Evolutionary conservation across 140 eudicot species (phyloP).

Genomic region (Cichorium intybus): DNA sequence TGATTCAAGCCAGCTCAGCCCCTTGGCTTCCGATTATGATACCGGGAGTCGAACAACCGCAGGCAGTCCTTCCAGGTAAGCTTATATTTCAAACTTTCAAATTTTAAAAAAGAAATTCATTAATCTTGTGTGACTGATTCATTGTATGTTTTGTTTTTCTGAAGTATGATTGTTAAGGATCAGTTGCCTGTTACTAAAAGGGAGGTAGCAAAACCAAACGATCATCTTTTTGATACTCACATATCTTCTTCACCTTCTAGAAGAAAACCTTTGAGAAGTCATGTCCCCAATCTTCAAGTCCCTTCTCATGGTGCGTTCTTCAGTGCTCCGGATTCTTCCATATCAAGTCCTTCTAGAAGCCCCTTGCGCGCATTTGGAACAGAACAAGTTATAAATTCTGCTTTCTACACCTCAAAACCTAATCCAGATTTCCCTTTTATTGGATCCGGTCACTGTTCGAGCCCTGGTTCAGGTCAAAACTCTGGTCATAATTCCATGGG

Average conservation of each 20-base stretch:
- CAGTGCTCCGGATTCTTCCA: constrained; percentile 93
- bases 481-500: constrained; percentile 94
- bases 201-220: constrained; percentile 47
- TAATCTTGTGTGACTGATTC: constrained; percentile 17
- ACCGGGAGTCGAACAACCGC: constrained; percentile 63
- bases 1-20: constrained; percentile 83
- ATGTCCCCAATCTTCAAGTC: constrained; percentile 62
- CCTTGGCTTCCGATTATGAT: constrained; percentile 78
- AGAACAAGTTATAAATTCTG: constrained; percentile 65
- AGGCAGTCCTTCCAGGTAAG: constrained; percentile 87
- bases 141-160: constrained; percentile 17
- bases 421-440: constrained; percentile 60
- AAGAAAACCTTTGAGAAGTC: constrained; percentile 50
- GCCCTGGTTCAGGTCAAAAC: constrained; percentile 91
- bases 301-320: constrained; percentile 59
- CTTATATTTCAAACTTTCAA: not conserved
- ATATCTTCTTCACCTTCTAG: constrained; percentile 52
- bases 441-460: constrained; percentile 86
- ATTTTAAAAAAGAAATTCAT: not conserved
- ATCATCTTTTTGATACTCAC: constrained; percentile 42
- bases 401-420: constrained; percentile 52
- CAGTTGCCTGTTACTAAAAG: constrained; percentile 42
- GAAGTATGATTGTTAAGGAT: constrained; percentile 63
- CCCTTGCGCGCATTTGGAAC: constrained; percentile 63
- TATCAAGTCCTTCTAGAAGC: constrained; percentile 97